phyloP scores from a whole-genome alignment of 805 yeast genomes.

The Wickerhamomyces chambardii region DNA sequence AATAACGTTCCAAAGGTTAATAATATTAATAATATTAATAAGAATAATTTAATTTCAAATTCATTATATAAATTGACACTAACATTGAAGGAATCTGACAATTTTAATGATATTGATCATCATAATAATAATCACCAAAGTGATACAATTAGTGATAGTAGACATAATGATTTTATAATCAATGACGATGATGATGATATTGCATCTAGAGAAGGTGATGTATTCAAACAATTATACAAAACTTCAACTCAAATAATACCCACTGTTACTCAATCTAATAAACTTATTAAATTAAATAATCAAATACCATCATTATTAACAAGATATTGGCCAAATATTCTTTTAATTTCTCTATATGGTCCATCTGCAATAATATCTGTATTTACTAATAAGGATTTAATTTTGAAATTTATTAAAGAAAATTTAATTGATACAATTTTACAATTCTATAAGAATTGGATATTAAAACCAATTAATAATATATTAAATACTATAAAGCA shows the following conservation, averaged over 20 bases:
- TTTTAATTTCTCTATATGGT: slow-evolving; percentile 35
- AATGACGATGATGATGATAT: too few relatives aligned
- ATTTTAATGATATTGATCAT: neutral
- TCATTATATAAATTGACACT: neutral
- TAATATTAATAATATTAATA: neutral
- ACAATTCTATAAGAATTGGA: slow-evolving; percentile 79
- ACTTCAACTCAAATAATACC: neutral
- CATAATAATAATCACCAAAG: neutral
- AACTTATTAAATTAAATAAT: slow-evolving; percentile 1
- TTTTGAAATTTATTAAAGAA: slow-evolving; percentile 45
- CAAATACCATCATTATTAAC: slow-evolving; percentile 31
- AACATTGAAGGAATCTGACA: neutral
- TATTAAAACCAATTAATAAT: slow-evolving; percentile 62
- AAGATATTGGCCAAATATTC: slow-evolving; percentile 61
- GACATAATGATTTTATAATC: too few relatives aligned
- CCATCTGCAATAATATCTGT: slow-evolving; percentile 37
- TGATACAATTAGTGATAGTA: too few relatives aligned
- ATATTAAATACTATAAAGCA: slow-evolving; percentile 77
- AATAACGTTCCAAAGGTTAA: slow-evolving; percentile 21
- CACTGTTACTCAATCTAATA: neutral
- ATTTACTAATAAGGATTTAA: slow-evolving; percentile 42
- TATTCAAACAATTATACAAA: neutral
- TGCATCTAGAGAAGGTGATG: neutral
- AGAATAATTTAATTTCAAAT: neutral
- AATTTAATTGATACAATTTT: slow-evolving; percentile 53